These are phyloP conservation scores for Penicillium subrubescens DNA, from an alignment of 495 filamentous ascomycete species.

Conservation along the genomic window DNA sequence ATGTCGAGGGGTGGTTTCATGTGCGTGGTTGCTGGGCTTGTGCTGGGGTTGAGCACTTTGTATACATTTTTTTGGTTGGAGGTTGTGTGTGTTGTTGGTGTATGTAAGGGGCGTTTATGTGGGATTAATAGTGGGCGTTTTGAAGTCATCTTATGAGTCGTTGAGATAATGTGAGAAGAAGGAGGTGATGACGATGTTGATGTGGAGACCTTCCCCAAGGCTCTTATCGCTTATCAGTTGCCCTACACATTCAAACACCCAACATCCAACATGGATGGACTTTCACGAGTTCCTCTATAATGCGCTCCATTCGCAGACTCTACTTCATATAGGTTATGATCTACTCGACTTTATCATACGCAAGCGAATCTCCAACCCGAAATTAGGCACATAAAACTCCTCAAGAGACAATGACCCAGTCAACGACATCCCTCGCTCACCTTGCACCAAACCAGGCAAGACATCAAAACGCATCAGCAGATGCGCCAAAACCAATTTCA, in stretches of 20 bases:
- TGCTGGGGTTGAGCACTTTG: constrained; percentile 29
- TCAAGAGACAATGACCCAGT: constrained; percentile 29
- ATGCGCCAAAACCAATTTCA: constrained; percentile 56
- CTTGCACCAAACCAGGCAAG: constrained; percentile 15
- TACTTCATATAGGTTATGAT: neutral
- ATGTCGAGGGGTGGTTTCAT: constrained; percentile 16
- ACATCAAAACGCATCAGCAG: constrained; percentile 53
- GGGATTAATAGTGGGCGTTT: constrained; percentile 20
- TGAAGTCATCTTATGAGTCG: constrained; percentile 3
- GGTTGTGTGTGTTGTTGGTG: neutral
- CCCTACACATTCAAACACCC: neutral
- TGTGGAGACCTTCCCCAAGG: neutral
- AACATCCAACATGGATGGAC: too few species aligned
- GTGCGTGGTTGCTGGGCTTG: constrained; percentile 21
- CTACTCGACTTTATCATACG: constrained; percentile 1
- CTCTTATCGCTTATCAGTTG: neutral
- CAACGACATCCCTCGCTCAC: constrained; percentile 1
- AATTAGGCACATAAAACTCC: constrained; percentile 33
- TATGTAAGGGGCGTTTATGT: constrained; percentile 19
- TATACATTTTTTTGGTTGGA: neutral
- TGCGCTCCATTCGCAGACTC: too few species aligned
- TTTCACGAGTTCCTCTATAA: neutral
- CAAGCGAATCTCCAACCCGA: constrained; percentile 24
- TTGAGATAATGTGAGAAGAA: neutral
- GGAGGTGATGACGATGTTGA: neutral